Conservation (phyloP, 768 basidiomycete species). For the Pholiota molesta region DNA sequence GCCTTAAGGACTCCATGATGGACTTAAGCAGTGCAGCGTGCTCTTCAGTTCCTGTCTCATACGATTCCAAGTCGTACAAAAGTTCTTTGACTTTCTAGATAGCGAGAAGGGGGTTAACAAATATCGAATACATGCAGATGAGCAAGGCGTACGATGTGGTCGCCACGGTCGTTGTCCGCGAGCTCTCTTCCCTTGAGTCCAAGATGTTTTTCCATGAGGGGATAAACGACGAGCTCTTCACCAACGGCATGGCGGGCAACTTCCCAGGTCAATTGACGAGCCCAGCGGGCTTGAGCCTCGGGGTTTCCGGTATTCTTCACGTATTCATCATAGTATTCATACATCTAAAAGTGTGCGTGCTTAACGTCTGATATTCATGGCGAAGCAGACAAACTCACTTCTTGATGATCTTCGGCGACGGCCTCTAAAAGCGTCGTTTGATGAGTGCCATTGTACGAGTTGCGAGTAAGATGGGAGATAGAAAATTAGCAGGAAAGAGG, state of each 20-base stretch:
- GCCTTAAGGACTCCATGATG: constrained; percentile 50
- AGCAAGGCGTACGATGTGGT: constrained; percentile 49
- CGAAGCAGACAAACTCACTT: constrained; percentile 11
- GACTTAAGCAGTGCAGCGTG: constrained; percentile 44
- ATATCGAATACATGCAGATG: not conserved
- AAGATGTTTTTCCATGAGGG: constrained; percentile 60
- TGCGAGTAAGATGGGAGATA: not conserved
- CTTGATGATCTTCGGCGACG: constrained; percentile 24
- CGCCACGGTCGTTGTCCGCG: constrained; percentile 56
- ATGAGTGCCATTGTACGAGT: constrained; percentile 10
- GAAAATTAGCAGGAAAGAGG: not conserved
- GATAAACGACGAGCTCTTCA: constrained; percentile 68
- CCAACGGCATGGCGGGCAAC: constrained; percentile 62
- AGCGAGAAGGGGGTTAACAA: not conserved
- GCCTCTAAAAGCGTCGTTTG: constrained; percentile 18
- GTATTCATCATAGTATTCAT: constrained; percentile 57
- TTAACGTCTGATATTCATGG: not conserved
- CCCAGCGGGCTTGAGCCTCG: constrained; percentile 55
- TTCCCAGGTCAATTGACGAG: constrained; percentile 60
- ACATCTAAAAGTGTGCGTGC: constrained; percentile 43
- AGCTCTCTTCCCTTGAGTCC: constrained; percentile 52
- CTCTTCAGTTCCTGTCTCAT: constrained; percentile 43
- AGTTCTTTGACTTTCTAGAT: constrained; percentile 36
- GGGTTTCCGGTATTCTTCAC: constrained; percentile 40
- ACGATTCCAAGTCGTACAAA: constrained; percentile 49